Conservation (phyloP, 2,329 filamentous ascomycete genomes). For the Stemphylium beticola region DNA sequence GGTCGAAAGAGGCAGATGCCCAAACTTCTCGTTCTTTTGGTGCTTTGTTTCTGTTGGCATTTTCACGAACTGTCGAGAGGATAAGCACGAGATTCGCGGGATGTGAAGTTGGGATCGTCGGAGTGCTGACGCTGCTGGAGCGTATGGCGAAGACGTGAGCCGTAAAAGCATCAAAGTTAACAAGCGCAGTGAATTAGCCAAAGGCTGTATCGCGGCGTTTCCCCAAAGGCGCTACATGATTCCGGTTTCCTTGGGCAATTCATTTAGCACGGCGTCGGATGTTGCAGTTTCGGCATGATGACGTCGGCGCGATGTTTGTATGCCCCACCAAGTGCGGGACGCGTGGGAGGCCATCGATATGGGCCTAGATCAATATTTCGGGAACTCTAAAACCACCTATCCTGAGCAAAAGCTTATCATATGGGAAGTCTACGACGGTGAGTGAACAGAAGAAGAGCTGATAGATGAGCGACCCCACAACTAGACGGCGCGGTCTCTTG, state of each 20-base stretch:
- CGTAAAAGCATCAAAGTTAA: neutral
- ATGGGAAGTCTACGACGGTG: too few relatives aligned
- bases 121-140: neutral
- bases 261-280: neutral
- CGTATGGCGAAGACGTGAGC: neutral
- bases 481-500: too few relatives aligned
- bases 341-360: too few relatives aligned
- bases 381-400: too few relatives aligned
- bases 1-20: slow-evolving; percentile 50
- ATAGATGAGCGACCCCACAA: too few relatives aligned
- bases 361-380: too few relatives aligned
- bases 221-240: neutral
- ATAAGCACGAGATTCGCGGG: neutral
- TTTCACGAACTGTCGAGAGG: neutral
- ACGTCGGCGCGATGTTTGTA: slow-evolving; percentile 1
- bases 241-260: neutral
- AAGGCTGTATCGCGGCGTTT: neutral
- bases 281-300: slow-evolving; percentile 3
- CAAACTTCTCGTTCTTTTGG: slow-evolving; percentile 43
- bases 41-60: slow-evolving; percentile 23
- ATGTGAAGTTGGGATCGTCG: neutral
- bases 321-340: neutral
- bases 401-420: too few relatives aligned
- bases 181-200: neutral
- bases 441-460: too few relatives aligned